phyloP scores from a whole-genome alignment of 2,329 filamentous ascomycete species.

The Xylariaceae sp. region DNA sequence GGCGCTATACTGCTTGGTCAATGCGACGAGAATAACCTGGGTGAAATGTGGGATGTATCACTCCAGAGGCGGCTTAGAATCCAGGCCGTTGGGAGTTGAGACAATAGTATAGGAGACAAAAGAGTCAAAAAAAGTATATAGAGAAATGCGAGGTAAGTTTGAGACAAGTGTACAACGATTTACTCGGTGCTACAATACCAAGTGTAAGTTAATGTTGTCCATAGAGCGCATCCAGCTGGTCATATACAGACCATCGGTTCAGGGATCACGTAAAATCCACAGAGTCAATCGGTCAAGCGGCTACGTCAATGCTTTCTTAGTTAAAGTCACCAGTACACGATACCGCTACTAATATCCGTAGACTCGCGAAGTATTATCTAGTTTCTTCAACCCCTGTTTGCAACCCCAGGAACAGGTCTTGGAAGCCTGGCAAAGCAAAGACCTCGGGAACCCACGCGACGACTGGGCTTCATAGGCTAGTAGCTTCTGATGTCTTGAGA shows the following conservation, averaged over 20 bases:
- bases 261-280: slow-evolving; percentile 17
- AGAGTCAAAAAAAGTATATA: background rate
- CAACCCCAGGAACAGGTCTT: slow-evolving; percentile 2
- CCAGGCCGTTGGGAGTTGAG: background rate
- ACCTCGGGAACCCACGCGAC: slow-evolving; percentile 14
- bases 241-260: slow-evolving; percentile 9
- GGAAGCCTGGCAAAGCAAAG: slow-evolving; percentile 1
- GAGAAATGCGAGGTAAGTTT: background rate
- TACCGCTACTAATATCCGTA: slow-evolving; percentile 3
- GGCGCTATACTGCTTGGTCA: too few species aligned
- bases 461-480: slow-evolving; percentile 10
- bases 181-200: background rate
- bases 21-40: background rate
- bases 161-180: background rate
- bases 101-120: background rate
- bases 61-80: background rate
- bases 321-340: slow-evolving; percentile 10
- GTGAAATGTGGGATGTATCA: slow-evolving; percentile 11
- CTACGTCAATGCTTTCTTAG: slow-evolving; percentile 18
- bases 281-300: slow-evolving; percentile 35
- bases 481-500: slow-evolving; percentile 22
- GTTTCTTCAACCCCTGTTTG: background rate
- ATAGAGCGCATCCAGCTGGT: slow-evolving; percentile 8
- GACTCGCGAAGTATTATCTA: slow-evolving; percentile 3
- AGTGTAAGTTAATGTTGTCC: background rate